Evolutionary conservation across 148 eudicot genomes (phyloP).

Genomic region (Camellia sinensis): DNA sequence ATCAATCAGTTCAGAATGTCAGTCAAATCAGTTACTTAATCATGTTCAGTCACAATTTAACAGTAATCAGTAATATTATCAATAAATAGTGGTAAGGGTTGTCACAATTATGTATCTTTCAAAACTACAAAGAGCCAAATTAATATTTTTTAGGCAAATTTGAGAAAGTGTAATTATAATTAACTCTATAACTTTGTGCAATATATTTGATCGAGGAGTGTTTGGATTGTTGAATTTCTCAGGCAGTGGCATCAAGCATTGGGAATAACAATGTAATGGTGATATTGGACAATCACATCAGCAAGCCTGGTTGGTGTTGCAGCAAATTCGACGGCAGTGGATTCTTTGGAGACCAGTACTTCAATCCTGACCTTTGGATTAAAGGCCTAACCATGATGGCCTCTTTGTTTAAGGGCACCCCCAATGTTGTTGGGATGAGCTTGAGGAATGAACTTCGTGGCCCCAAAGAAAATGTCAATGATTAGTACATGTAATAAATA

Average conservation of each 20-base stretch:
- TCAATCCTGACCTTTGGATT: slow-evolving; percentile 66
- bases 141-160: no score
- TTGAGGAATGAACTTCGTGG: slow-evolving; percentile 95
- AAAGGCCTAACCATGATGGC: slow-evolving; percentile 68
- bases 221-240: no score
- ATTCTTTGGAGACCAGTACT: slow-evolving; percentile 77
- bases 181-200: no score
- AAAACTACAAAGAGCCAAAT: no score
- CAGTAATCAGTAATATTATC: no score
- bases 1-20: no score
- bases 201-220: no score
- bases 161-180: no score
- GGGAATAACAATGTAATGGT: slow-evolving; percentile 69
- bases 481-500: slow-evolving; percentile 73
- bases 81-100: no score
- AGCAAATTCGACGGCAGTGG: slow-evolving; percentile 70
- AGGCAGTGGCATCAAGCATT: slow-evolving; percentile 76
- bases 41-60: no score
- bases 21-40: no score
- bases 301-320: slow-evolving; percentile 93
- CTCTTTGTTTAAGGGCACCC: slow-evolving; percentile 47
- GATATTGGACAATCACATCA: slow-evolving; percentile 80
- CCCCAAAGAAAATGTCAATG: slow-evolving; percentile 53
- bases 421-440: slow-evolving; percentile 83
- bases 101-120: no score